phyloP scores from a whole-genome alignment of 1,284 basidiomycete species.

The Rhodotorula sp. region DNA sequence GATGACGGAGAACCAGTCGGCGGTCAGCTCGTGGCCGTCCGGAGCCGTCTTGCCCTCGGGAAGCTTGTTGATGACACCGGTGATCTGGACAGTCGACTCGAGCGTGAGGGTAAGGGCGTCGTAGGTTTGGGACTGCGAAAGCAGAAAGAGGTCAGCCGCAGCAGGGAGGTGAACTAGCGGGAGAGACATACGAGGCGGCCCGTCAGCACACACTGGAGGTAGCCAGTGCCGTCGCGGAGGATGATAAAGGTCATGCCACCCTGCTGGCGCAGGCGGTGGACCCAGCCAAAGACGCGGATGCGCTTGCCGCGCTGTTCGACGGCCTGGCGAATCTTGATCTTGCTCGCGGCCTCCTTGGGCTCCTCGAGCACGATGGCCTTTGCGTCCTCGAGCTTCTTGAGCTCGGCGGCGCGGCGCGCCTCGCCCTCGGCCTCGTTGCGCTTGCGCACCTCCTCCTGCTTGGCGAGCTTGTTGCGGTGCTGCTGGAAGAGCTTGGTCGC shows the following conservation, averaged over 20 bases:
- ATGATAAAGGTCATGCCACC: constrained; percentile 94
- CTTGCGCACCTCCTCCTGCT: constrained; percentile 61
- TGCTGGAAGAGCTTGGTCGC: constrained; percentile 87
- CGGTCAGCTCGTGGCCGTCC: constrained; percentile 89
- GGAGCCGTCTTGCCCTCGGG: constrained; percentile 95
- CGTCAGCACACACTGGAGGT: constrained; percentile 84
- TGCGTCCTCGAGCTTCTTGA: constrained; percentile 81
- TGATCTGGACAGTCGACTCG: constrained; percentile 87
- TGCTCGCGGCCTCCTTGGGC: constrained; percentile 63
- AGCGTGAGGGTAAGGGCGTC: constrained; percentile 90
- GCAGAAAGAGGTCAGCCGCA: not conserved
- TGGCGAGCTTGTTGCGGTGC: constrained; percentile 86
- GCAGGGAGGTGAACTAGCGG: not conserved
- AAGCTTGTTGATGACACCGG: constrained; percentile 79
- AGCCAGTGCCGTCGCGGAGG: constrained; percentile 95
- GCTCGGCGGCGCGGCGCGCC: constrained; percentile 65
- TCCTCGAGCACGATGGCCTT: constrained; percentile 80
- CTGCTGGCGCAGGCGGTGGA: constrained; percentile 88
- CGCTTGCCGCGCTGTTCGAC: constrained; percentile 67
- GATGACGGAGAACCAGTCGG: constrained; percentile 90
- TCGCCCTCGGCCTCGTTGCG: constrained; percentile 69
- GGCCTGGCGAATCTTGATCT: constrained; percentile 73
- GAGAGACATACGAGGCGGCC: constrained; percentile 70
- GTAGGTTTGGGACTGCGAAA: constrained; percentile 77
- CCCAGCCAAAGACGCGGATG: constrained; percentile 92